Conservation (phyloP, 2,329 filamentous ascomycete genomes). For the Anthostomella pinea region DNA sequence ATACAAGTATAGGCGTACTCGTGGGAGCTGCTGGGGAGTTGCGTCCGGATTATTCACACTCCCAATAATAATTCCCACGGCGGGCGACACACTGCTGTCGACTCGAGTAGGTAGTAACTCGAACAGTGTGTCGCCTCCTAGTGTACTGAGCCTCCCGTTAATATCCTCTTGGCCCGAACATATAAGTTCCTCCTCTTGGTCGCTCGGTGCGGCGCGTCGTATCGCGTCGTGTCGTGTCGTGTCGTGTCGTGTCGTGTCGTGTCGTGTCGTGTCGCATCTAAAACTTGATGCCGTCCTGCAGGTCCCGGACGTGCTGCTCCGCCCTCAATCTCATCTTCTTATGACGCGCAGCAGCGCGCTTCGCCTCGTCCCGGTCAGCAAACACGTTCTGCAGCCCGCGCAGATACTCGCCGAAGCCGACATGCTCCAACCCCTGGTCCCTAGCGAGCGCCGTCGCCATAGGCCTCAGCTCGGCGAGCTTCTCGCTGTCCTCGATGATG, state of each 20-base stretch:
- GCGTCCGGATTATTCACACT: too few species aligned
- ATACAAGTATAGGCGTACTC: too few species aligned
- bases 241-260: background rate
- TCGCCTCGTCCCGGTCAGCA: constrained; percentile 14
- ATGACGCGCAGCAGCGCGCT: constrained; percentile 8
- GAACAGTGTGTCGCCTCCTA: too few species aligned
- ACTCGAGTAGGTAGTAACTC: too few species aligned
- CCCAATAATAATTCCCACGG: too few species aligned
- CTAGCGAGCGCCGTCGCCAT: constrained; percentile 18
- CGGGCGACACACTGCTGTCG: too few species aligned
- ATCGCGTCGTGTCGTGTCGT: background rate
- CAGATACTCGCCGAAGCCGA: constrained; percentile 9
- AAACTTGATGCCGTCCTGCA: constrained; percentile 5
- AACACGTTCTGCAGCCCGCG: constrained; percentile 10
- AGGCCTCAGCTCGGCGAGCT: constrained; percentile 14
- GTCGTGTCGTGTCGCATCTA: background rate
- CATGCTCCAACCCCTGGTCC: constrained; percentile 15
- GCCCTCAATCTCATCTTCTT: too few species aligned
- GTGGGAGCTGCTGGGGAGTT: too few species aligned
- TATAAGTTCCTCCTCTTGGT: too few species aligned
- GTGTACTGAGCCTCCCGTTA: too few species aligned
- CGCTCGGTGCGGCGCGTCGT: too few species aligned
- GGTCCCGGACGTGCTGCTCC: constrained; percentile 1
- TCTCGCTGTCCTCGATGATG: constrained; percentile 18
- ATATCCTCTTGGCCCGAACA: too few species aligned